A percentile compares a stretch with the other conserved stretches of the same genome.
These are phyloP conservation scores for Moesziomyces parantarcticus DNA, from an alignment of 1,284 basidiomycete species.

Conservation along the genomic window DNA sequence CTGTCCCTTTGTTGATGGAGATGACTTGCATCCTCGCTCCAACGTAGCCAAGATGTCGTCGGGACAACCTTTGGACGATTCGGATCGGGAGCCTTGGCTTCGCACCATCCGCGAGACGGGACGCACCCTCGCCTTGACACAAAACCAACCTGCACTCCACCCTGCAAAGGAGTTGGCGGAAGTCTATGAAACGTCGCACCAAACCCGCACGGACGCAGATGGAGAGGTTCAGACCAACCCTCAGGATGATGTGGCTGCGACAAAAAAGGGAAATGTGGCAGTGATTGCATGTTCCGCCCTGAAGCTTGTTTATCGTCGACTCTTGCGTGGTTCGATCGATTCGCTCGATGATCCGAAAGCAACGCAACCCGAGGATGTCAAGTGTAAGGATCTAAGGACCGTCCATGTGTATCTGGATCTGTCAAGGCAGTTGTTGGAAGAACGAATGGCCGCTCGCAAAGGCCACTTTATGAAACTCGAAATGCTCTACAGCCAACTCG, in stretches of 20 bases:
- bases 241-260: no score
- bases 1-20: conserved; percentile 87
- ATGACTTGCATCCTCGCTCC: conserved; percentile 82
- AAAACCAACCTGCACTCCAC: neutral
- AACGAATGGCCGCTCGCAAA: conserved; percentile 78
- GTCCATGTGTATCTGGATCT: conserved; percentile 88
- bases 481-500: conserved; percentile 88
- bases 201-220: neutral
- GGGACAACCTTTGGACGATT: conserved; percentile 82
- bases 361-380: conserved; percentile 23
- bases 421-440: conserved; percentile 74
- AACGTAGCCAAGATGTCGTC: conserved; percentile 90
- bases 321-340: conserved; percentile 72
- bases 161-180: conserved; percentile 7
- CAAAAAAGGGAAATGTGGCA: conserved; percentile 5
- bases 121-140: conserved; percentile 55
- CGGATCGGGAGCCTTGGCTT: conserved; percentile 85
- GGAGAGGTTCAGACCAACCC: neutral
- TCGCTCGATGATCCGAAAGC: conserved; percentile 68
- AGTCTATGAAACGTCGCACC: conserved; percentile 22
- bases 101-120: conserved; percentile 77
- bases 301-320: conserved; percentile 81
- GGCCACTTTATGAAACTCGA: conserved; percentile 88
- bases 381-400: conserved; percentile 68
- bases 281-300: conserved; percentile 89